Evolutionary conservation across 1,284 basidiomycete genomes (phyloP).

Genomic region (Xerocomus amazonicus): DNA sequence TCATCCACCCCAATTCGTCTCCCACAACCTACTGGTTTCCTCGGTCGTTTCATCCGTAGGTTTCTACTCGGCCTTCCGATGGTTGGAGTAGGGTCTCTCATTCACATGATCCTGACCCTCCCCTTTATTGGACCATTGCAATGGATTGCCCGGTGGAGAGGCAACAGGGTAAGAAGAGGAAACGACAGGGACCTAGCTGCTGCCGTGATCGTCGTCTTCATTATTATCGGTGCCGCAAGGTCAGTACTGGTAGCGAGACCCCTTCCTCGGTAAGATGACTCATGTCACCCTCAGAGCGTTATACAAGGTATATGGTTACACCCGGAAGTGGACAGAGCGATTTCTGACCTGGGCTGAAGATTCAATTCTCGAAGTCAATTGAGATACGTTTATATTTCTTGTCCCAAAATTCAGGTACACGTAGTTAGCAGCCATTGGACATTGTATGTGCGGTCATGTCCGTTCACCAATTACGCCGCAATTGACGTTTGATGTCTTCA

Average conservation of each 20-base stretch:
- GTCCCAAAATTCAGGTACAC: slow-evolving; percentile 10
- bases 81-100: slow-evolving; percentile 70
- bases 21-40: slow-evolving; percentile 35
- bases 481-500: slow-evolving; percentile 63
- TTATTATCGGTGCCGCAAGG: slow-evolving; percentile 63
- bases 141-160: slow-evolving; percentile 61
- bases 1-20: slow-evolving; percentile 8
- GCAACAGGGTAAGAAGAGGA: slow-evolving; percentile 48
- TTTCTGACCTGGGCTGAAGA: slow-evolving; percentile 71
- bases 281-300: slow-evolving; percentile 49
- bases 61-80: slow-evolving; percentile 73
- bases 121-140: slow-evolving; percentile 62
- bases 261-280: slow-evolving; percentile 3
- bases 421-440: slow-evolving; percentile 18
- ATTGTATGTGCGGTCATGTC: slow-evolving; percentile 2
- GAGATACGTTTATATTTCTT: slow-evolving; percentile 14
- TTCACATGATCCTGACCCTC: slow-evolving; percentile 63
- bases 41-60: slow-evolving; percentile 57
- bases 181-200: slow-evolving; percentile 60
- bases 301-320: slow-evolving; percentile 63
- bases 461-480: slow-evolving; percentile 60
- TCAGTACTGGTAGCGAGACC: slow-evolving; percentile 29
- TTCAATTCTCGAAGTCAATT: slow-evolving; percentile 72
- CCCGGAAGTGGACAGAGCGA: slow-evolving; percentile 54
- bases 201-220: slow-evolving; percentile 57